Base-by-base conservation (phyloP, 2,329 filamentous ascomycete species). In the Ceratocystis alfenasii region DNA sequence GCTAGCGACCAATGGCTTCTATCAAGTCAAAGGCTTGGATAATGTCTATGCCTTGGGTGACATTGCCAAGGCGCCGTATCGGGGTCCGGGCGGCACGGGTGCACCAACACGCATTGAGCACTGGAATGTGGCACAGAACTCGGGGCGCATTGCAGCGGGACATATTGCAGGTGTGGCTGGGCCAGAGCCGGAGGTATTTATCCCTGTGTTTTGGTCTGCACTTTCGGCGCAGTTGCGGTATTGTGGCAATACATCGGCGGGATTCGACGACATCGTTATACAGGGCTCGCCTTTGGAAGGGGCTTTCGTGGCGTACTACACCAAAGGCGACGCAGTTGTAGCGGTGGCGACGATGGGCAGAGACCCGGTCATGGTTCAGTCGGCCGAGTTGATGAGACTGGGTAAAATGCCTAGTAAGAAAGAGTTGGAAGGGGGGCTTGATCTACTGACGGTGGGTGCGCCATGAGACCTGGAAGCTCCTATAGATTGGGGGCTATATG, bases 91-190 rank as follows among this genome's bases (percentile, higher is more conserved):
- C 28, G 87, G 90, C 30, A 81, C 87, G 17, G 90, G 89, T 69
- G 81, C 80, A 57, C 81, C 82, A 20, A 84, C 88, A 0, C 87
- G 94, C 69, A 96, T 97, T 73, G 94, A 99, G 79, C 94, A 99
- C 75, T 99, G 94, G 94, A 93, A 96, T 76, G 94, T 99, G 2
- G 94, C 94, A 3, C 94, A 97, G 73, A 96, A 97, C 72, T 81
- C 89, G 1, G 94, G 94, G 2, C 88, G 93, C 55, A 81, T 83
- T 28, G 93, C 88, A 0, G 94, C 91, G 1, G 80, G 80, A 64
- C 84, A 89, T 71, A 96, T 99, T 72, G 82, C 85, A 70, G 80
- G 87, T 71, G 82, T 87, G 0, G 80, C 81, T 69, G 79, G 85
- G 0, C 85, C 88, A 71, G 60, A 57, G 36, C 63, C 65, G 1